phyloP scores from a whole-genome alignment of 2,329 filamentous ascomycete species.

The Cytospora paraplurivora region DNA sequence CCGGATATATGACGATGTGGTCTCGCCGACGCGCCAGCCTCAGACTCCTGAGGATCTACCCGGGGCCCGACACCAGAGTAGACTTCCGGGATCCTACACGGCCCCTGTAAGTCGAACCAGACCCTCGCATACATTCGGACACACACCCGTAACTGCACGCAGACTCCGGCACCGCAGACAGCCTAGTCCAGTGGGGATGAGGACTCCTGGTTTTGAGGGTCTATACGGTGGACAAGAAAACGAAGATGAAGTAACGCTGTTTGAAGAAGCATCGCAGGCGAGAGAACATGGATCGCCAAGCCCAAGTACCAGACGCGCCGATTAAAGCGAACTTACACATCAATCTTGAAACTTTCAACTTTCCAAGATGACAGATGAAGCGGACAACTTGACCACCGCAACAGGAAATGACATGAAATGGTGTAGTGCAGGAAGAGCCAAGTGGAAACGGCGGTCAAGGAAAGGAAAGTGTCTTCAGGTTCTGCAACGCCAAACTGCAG shows the following conservation, averaged over 20 bases:
- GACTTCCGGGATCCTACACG: constrained; percentile 47
- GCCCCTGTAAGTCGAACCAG: constrained; percentile 39
- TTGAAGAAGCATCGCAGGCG: constrained; percentile 34
- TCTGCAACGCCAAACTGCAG: neutral
- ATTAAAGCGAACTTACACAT: constrained; percentile 4
- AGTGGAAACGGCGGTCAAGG: neutral
- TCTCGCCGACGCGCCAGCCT: constrained; percentile 49
- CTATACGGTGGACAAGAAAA: constrained; percentile 54
- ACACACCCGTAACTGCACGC: constrained; percentile 30
- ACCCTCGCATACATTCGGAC: constrained; percentile 30
- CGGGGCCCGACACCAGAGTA: constrained; percentile 50
- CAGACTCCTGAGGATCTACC: constrained; percentile 54
- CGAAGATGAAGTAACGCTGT: constrained; percentile 44
- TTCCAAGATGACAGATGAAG: neutral
- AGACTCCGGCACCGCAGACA: constrained; percentile 33
- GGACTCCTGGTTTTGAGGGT: constrained; percentile 47
- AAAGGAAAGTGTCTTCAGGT: constrained; percentile 18
- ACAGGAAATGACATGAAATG: neutral
- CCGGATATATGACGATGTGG: constrained; percentile 50
- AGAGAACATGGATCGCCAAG: constrained; percentile 6
- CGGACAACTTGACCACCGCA: neutral
- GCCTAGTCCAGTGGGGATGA: constrained; percentile 43
- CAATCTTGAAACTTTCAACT: neutral
- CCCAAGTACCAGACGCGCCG: neutral
- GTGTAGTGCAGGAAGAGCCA: neutral